Base-by-base conservation (phyloP, 2,329 filamentous ascomycete genomes). In the Phoma sp. region DNA sequence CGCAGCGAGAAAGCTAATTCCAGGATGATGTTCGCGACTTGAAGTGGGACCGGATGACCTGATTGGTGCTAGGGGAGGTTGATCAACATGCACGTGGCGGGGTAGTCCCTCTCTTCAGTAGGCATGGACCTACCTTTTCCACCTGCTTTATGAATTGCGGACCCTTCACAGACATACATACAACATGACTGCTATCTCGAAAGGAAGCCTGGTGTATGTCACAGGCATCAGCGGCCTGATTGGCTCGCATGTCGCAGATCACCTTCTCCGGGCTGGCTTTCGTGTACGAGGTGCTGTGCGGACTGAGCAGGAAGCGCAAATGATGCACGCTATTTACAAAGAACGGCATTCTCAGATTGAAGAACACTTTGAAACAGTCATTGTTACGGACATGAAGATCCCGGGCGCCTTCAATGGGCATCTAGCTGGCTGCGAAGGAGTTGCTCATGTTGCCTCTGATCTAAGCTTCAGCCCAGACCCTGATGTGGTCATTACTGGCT, bases 201-300 rank as follows among this genome's bases (percentile, higher is more conserved):
- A 60, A 38, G 66, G 66, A 33, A 62, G 63, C 23, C 47, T 55
- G 24, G 54, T 73, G 42, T 62, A 73, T 14, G 65, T 73, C 0
- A 73, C 70, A 4, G 71, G 70, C 23, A 57, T 60, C 29, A 72
- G 67, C 52, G 70, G 71, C n/a, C 58, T 70, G 22, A 66, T 74
- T 44, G 71, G 64, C 14, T 61, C 58, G 22, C 68, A 72, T 29
- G 58, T 71, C n/a, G 67, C 64, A 24, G 66, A 72, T 44, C 62
- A 73, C 35, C 58, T 70, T 24, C 65, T 74, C 14, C 44, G 52
- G 2, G 50, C 43, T 41, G 70, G 71, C n/a, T 73, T 68, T 52
- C 57, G 61, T 23, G 71, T 74, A 14, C 65, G 68, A 24, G 71
- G 71, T 30, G 60, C 68, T 4, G 68, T 68, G 8, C 66, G 70